A percentile compares a stretch with the other conserved stretches of the same genome.
These are phyloP conservation scores for Berberis vulgaris DNA, from an alignment of 164 flowering plant genomes.

Conservation along the genomic window DNA sequence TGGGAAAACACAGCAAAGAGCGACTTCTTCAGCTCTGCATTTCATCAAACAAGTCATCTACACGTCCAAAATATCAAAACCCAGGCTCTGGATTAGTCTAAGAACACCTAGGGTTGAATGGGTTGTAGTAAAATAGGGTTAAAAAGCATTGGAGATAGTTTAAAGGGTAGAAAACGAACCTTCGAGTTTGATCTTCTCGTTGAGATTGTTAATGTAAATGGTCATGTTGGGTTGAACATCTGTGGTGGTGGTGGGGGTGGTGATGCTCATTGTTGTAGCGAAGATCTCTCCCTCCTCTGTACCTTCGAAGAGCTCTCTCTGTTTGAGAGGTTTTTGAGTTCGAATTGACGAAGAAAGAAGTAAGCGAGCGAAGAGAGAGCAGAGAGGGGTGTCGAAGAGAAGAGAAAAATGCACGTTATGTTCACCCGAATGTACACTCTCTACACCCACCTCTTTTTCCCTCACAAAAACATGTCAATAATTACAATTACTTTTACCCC, in stretches of 20 bases:
- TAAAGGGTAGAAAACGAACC: slow-evolving; percentile 25
- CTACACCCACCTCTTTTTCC: too few species aligned
- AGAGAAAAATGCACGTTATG: too few species aligned
- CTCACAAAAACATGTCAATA: too few species aligned
- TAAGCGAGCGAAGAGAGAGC: too few species aligned
- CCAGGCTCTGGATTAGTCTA: too few species aligned
- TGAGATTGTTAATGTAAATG: slow-evolving; percentile 94
- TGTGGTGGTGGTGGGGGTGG: not conserved
- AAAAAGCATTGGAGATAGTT: not conserved
- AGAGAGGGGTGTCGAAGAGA: too few species aligned
- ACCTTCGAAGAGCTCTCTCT: too few species aligned
- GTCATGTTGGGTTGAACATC: slow-evolving; percentile 53
- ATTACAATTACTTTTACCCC: too few species aligned
- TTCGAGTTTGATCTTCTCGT: slow-evolving; percentile 88
- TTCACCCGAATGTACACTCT: too few species aligned
- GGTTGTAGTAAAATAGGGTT: slow-evolving; percentile 6
- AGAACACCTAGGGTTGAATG: not conserved
- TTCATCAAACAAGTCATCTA: not conserved
- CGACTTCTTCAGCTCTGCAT: slow-evolving; percentile 86
- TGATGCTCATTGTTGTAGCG: not conserved
- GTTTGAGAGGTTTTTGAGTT: too few species aligned
- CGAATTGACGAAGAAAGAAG: too few species aligned
- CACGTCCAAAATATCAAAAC: not conserved
- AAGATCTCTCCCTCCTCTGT: not conserved
- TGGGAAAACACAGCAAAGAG: slow-evolving; percentile 86